These are phyloP conservation scores for Coemansia sp. DNA, from an alignment of 192 early-diverging fungal genomes.

Conservation along the genomic window DNA sequence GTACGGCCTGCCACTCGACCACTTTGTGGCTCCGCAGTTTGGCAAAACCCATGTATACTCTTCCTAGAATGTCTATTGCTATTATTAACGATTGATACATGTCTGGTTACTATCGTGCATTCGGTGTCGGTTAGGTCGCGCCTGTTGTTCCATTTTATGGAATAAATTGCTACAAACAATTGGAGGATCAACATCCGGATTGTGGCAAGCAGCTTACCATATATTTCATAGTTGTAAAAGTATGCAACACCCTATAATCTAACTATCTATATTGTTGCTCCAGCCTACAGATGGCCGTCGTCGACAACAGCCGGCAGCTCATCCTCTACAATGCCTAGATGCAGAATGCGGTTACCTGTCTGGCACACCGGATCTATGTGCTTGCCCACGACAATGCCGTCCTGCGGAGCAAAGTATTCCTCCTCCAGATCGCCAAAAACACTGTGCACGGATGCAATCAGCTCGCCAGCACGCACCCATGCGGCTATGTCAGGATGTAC, in stretches of 20 bases:
- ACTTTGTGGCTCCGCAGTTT: constrained; percentile 39
- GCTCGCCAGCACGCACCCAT: constrained; percentile 73
- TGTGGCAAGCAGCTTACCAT: no score
- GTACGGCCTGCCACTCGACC: constrained; percentile 9
- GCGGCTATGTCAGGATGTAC: constrained; percentile 81
- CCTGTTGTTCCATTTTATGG: no score
- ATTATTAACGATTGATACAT: no score
- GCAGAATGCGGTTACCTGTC: constrained; percentile 80
- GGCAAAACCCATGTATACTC: constrained; percentile 32
- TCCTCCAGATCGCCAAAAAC: constrained; percentile 87
- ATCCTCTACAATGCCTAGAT: constrained; percentile 72
- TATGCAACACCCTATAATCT: no score
- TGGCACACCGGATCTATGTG: constrained; percentile 84
- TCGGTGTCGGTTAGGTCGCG: no score
- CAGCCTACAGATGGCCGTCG: constrained; percentile 61
- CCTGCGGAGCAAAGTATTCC: constrained; percentile 73
- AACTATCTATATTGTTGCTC: no score
- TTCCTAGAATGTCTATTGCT: not conserved
- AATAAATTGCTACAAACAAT: no score
- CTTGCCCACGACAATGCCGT: constrained; percentile 80
- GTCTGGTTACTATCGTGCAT: no score
- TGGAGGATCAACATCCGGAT: no score
- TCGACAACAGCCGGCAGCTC: constrained; percentile 54
- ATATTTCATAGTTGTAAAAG: no score
- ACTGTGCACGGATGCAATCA: constrained; percentile 82